Conservation (phyloP, 1,284 basidiomycete species). For the Austroboletus novae-zelandiae region DNA sequence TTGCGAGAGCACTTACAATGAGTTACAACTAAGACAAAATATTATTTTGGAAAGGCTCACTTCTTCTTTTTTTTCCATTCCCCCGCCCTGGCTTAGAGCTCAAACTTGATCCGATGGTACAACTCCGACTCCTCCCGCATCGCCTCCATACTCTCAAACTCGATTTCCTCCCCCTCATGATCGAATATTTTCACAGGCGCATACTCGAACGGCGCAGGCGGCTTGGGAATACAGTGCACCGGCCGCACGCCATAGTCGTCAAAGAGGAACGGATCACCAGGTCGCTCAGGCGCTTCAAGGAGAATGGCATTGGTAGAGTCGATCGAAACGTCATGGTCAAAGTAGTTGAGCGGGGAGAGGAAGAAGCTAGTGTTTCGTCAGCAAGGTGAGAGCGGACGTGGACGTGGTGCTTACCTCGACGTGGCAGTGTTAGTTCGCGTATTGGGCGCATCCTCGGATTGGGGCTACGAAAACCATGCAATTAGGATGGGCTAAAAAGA, state of each 20-base stretch:
- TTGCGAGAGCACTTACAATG: too few species aligned
- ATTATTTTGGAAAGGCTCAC: background rate
- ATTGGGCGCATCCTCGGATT: slow-evolving; percentile 59
- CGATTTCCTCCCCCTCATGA: slow-evolving; percentile 35
- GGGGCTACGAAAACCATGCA: slow-evolving; percentile 37
- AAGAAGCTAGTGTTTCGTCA: slow-evolving; percentile 44
- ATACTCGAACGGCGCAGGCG: slow-evolving; percentile 46
- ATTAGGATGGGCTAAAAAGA: background rate
- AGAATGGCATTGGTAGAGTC: slow-evolving; percentile 56
- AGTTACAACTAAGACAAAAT: too few species aligned
- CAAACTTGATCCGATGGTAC: slow-evolving; percentile 42
- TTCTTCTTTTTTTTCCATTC: too few species aligned
- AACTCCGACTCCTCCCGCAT: slow-evolving; percentile 43
- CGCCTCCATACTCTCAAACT: slow-evolving; percentile 36
- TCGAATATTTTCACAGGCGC: slow-evolving; percentile 34
- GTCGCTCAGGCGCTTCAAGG: slow-evolving; percentile 39
- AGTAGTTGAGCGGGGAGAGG: slow-evolving; percentile 62
- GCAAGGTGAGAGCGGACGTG: background rate
- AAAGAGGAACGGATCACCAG: slow-evolving; percentile 40
- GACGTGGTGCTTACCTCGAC: slow-evolving; percentile 40
- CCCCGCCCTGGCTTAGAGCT: slow-evolving; percentile 15
- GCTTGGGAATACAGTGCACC: slow-evolving; percentile 44
- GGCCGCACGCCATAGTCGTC: slow-evolving; percentile 55
- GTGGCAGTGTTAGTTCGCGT: slow-evolving; percentile 60
- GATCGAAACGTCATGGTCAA: slow-evolving; percentile 59